Conservation (phyloP, 768 basidiomycete species). For the Sistotremastrum suecicum region DNA sequence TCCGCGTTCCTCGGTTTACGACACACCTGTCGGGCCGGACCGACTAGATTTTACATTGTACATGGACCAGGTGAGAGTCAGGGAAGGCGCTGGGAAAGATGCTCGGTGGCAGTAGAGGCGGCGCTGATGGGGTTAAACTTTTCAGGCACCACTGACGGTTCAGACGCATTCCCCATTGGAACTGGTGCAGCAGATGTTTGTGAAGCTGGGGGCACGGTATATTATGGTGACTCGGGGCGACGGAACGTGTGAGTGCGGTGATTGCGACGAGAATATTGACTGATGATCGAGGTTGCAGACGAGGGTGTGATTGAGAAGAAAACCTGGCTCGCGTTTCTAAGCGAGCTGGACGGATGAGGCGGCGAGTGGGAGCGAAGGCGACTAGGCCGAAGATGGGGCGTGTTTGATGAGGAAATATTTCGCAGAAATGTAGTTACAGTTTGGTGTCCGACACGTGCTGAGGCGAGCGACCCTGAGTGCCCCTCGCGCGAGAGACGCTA, state of each 20-base stretch:
- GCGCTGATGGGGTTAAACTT: background rate
- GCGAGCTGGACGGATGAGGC: constrained; percentile 35
- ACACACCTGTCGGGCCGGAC: constrained; percentile 27
- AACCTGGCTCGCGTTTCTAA: constrained; percentile 80
- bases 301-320: constrained; percentile 92
- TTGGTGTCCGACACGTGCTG: too few relatives aligned
- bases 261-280: background rate
- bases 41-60: constrained; percentile 75
- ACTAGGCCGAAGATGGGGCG: too few relatives aligned
- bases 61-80: constrained; percentile 63
- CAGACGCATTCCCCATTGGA: constrained; percentile 79
- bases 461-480: too few relatives aligned
- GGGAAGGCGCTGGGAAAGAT: background rate
- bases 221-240: constrained; percentile 73
- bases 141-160: constrained; percentile 75
- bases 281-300: constrained; percentile 28
- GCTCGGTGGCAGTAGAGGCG: constrained; percentile 1
- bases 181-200: constrained; percentile 86
- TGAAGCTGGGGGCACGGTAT: constrained; percentile 86
- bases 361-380: too few relatives aligned
- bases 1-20: constrained; percentile 28
- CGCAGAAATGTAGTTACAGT: too few relatives aligned
- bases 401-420: too few relatives aligned
- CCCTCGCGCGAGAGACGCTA: too few relatives aligned
- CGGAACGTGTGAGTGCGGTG: constrained; percentile 52